Conservation (phyloP, 768 basidiomycete species). For the Kondoa subrosea region DNA sequence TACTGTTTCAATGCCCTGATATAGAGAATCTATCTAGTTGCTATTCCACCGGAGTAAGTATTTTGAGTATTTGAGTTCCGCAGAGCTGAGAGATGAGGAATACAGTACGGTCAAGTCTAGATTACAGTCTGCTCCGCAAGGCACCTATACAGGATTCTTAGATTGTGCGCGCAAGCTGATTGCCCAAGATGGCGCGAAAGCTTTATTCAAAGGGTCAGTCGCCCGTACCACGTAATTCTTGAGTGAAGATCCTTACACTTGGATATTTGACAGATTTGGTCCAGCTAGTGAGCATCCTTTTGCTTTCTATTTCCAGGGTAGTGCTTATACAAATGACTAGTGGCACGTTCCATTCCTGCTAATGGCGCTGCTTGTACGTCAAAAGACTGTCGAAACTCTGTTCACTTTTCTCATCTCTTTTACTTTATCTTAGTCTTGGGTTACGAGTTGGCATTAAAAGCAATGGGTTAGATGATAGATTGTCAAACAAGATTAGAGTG, state of each 20-base stretch:
- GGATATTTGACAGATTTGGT: too few relatives aligned
- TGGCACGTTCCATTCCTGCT: constrained; percentile 13
- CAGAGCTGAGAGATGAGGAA: background rate
- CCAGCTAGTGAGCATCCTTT: constrained; percentile 63
- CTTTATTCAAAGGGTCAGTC: constrained; percentile 93
- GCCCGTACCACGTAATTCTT: too few relatives aligned
- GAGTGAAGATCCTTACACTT: too few relatives aligned
- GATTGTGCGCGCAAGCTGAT: constrained; percentile 88
- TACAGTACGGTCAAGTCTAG: constrained; percentile 55
- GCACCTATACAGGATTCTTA: constrained; percentile 84
- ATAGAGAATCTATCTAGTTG: constrained; percentile 38
- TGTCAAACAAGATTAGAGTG: background rate
- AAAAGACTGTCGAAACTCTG: background rate
- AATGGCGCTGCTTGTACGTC: constrained; percentile 15
- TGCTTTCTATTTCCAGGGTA: constrained; percentile 37
- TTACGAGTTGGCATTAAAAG: background rate
- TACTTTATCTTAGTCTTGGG: background rate
- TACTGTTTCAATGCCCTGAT: too few relatives aligned
- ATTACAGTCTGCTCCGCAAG: constrained; percentile 86
- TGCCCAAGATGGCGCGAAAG: constrained; percentile 62
- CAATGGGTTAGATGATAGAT: background rate
- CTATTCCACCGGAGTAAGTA: background rate
- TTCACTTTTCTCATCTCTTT: background rate
- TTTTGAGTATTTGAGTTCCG: too few relatives aligned
- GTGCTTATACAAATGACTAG: background rate